Percentiles rank a stretch among this genome's conserved stretches.
These are phyloP conservation scores for Zygoascus biomembranicola DNA, from an alignment of 805 yeast species.

Conservation along the genomic window DNA sequence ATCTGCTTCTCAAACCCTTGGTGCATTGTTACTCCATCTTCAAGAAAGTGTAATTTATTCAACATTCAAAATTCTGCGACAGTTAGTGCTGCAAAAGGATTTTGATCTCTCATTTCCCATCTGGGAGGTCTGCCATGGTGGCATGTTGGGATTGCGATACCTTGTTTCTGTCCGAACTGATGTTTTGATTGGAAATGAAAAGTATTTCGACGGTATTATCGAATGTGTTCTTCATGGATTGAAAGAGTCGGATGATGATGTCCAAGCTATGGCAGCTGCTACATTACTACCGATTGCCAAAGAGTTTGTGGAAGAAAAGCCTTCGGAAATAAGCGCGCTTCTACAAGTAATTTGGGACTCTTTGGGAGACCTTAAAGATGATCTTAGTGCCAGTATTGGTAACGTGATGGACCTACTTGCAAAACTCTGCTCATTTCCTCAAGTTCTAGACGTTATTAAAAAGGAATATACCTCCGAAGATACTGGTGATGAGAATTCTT, in stretches of 20 bases:
- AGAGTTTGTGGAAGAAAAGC: constrained; percentile 67
- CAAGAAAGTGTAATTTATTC: constrained; percentile 48
- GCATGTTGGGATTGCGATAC: constrained; percentile 86
- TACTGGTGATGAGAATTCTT: constrained; percentile 44
- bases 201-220: constrained; percentile 61
- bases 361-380: constrained; percentile 77
- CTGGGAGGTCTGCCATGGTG: constrained; percentile 99
- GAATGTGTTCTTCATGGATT: constrained; percentile 83
- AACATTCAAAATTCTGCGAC: constrained; percentile 57
- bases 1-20: constrained; percentile 90
- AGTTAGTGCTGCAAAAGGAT: constrained; percentile 55
- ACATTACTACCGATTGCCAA: constrained; percentile 82
- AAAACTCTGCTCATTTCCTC: constrained; percentile 71
- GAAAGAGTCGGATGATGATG: constrained; percentile 80
- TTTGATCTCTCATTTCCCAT: constrained; percentile 44
- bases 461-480: constrained; percentile 37
- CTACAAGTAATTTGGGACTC: constrained; percentile 83
- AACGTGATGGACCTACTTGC: constrained; percentile 92
- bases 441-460: constrained; percentile 67
- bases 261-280: constrained; percentile 93
- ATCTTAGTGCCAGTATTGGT: constrained; percentile 88
- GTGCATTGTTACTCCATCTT: constrained; percentile 76
- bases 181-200: constrained; percentile 48
- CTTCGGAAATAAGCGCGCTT: constrained; percentile 37
- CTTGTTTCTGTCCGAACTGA: constrained; percentile 85